Conservation (phyloP, 2,329 filamentous ascomycete genomes). For the Aspergillus brunneoviolaceus region DNA sequence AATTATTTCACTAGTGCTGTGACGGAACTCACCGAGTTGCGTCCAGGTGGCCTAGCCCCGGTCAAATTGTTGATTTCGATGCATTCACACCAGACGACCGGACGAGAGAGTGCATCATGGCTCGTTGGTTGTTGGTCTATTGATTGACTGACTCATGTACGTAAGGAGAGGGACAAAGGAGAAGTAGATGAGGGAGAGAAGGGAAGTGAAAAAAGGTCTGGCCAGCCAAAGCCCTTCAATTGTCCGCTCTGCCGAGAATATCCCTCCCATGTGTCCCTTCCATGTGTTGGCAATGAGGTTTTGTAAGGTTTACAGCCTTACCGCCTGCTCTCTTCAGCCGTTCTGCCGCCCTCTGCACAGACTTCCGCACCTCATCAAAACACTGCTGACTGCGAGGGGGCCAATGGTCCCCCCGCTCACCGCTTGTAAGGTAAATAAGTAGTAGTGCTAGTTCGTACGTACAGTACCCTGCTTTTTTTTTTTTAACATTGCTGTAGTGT, state of each 20-base stretch:
- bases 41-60: not conserved
- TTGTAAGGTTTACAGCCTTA: too few species aligned
- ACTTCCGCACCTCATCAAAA: too few species aligned
- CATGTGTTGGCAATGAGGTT: too few species aligned
- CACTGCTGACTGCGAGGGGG: too few species aligned
- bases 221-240: not conserved
- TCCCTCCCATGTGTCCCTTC: too few species aligned
- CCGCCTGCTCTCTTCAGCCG: too few species aligned
- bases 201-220: not conserved
- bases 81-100: not conserved
- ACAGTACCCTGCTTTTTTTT: too few species aligned
- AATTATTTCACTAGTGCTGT: not conserved
- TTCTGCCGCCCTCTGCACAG: too few species aligned
- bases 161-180: not conserved
- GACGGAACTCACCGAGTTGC: conserved; percentile 5
- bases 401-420: too few species aligned
- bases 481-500: too few species aligned
- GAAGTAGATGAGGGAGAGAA: not conserved
- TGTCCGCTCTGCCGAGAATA: not conserved
- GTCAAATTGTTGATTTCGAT: not conserved
- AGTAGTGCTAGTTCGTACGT: too few species aligned
- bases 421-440: too few species aligned
- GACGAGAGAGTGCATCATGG: not conserved
- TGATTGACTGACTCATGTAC: not conserved
- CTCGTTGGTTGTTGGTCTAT: not conserved